Conservation (phyloP, 345 rosid genomes). For the Aquilaria sinensis region DNA sequence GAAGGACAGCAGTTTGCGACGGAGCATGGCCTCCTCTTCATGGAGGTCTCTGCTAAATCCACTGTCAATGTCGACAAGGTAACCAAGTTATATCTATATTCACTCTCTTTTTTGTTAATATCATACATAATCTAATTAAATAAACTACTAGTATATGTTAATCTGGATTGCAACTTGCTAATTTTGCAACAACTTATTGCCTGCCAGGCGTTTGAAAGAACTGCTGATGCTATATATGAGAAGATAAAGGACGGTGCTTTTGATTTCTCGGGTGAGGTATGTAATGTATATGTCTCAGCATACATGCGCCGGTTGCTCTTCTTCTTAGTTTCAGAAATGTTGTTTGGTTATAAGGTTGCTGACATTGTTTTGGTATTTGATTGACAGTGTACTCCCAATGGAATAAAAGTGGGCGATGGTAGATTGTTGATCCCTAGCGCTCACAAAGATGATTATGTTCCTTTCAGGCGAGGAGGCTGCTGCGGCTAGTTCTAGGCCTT, state of each 20-base stretch:
- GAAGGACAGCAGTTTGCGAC: constrained; percentile 97
- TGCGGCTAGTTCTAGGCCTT: constrained; percentile 32
- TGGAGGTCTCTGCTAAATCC: constrained; percentile 99
- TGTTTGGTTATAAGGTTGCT: too few species aligned
- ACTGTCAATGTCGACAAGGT: constrained; percentile 98
- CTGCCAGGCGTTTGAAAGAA: constrained; percentile 53
- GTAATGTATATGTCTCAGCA: too few species aligned
- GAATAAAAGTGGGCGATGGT: constrained; percentile 90
- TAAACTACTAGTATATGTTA: too few species aligned
- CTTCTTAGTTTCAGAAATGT: not conserved
- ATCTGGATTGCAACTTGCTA: too few species aligned
- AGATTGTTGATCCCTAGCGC: constrained; percentile 43
- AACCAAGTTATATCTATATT: too few species aligned
- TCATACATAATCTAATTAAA: too few species aligned
- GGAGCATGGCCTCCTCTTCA: constrained; percentile 94
- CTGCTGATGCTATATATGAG: constrained; percentile 93
- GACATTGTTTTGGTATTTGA: too few species aligned
- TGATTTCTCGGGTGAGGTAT: constrained; percentile 91
- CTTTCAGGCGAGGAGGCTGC: constrained; percentile 79
- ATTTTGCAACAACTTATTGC: too few species aligned
- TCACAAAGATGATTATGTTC: constrained; percentile 70
- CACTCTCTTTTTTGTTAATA: too few species aligned
- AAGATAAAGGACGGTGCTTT: constrained; percentile 98
- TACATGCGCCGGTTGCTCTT: too few species aligned
- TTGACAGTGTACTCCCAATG: constrained; percentile 8